A percentile compares a stretch with the other conserved stretches of the same genome.
phyloP scores from a whole-genome alignment of 2,329 filamentous ascomycete genomes.

The Colletotrichum sp. region DNA sequence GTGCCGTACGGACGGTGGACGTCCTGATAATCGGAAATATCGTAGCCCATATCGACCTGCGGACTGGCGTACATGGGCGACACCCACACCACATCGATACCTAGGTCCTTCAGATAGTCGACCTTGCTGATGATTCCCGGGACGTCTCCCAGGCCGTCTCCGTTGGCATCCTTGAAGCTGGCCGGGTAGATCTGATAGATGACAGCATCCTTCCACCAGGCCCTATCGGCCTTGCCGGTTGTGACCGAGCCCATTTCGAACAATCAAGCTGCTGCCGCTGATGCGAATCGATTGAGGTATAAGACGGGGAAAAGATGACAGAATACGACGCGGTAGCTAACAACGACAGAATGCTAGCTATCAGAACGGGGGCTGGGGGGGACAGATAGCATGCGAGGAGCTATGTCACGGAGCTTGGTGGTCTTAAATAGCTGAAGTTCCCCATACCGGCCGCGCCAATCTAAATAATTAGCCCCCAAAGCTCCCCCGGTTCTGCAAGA shows the following conservation, averaged over 20 bases:
- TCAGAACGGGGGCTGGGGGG: background rate
- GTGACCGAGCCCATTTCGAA: conserved; percentile 13
- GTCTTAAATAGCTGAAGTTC: background rate
- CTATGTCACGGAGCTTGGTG: background rate
- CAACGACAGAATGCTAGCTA: background rate
- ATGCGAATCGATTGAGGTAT: background rate
- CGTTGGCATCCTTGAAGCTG: conserved; percentile 62
- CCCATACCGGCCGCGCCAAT: background rate
- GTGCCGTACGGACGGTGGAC: conserved; percentile 72
- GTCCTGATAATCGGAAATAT: conserved; percentile 70
- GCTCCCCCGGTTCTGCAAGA: background rate
- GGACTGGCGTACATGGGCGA: conserved; percentile 71
- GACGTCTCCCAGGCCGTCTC: conserved; percentile 66
- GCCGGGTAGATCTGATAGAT: conserved; percentile 67
- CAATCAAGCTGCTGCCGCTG: background rate
- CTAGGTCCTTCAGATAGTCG: conserved; percentile 64
- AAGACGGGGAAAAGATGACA: background rate
- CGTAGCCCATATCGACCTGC: conserved; percentile 74
- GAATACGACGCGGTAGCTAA: background rate
- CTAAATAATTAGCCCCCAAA: background rate
- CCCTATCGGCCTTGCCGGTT: background rate
- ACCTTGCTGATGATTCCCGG: conserved; percentile 68
- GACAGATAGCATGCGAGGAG: background rate
- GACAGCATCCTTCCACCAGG: conserved; percentile 63
- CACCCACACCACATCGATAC: conserved; percentile 70